Evolutionary conservation across 805 yeast genomes (phyloP).

Genomic region (Zygotorulaspora chibaensis): DNA sequence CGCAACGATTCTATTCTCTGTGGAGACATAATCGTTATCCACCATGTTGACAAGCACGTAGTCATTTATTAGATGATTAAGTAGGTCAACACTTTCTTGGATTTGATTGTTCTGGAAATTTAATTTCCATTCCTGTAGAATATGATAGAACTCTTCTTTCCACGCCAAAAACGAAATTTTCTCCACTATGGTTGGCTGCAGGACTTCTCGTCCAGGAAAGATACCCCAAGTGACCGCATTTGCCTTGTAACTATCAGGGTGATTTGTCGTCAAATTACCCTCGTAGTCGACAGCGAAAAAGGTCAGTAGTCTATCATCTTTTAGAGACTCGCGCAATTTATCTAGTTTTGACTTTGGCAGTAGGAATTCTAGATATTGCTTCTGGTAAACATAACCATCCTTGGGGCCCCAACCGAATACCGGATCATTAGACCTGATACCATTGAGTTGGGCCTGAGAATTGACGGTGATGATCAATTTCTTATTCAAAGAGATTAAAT

Average conservation of each 20-base stretch:
- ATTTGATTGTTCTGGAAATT: constrained; percentile 41
- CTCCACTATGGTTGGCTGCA: constrained; percentile 95
- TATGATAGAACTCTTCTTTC: constrained; percentile 91
- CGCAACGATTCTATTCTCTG: constrained; percentile 51
- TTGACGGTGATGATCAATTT: constrained; percentile 77
- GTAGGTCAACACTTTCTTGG: constrained; percentile 26
- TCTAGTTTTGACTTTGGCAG: constrained; percentile 49
- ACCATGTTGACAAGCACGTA: constrained; percentile 83
- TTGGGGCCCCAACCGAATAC: constrained; percentile 93
- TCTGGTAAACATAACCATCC: constrained; percentile 90
- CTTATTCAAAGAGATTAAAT: constrained; percentile 59
- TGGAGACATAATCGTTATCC: constrained; percentile 70
- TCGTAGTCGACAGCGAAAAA: constrained; percentile 70
- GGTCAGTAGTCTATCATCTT: constrained; percentile 52
- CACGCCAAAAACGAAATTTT: constrained; percentile 89
- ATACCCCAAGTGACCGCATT: constrained; percentile 99
- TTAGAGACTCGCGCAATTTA: constrained; percentile 27
- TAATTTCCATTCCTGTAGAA: constrained; percentile 74
- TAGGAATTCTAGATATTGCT: constrained; percentile 85
- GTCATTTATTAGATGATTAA: constrained; percentile 39
- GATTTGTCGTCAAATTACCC: constrained; percentile 59
- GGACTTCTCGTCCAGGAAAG: constrained; percentile 90
- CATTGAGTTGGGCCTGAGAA: constrained; percentile 92
- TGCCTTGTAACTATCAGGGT: constrained; percentile 63
- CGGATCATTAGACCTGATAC: constrained; percentile 63